Evolutionary conservation across 371 early-diverging fungal species (phyloP).

Genomic region (Thermomucor indicae-seudaticae): DNA sequence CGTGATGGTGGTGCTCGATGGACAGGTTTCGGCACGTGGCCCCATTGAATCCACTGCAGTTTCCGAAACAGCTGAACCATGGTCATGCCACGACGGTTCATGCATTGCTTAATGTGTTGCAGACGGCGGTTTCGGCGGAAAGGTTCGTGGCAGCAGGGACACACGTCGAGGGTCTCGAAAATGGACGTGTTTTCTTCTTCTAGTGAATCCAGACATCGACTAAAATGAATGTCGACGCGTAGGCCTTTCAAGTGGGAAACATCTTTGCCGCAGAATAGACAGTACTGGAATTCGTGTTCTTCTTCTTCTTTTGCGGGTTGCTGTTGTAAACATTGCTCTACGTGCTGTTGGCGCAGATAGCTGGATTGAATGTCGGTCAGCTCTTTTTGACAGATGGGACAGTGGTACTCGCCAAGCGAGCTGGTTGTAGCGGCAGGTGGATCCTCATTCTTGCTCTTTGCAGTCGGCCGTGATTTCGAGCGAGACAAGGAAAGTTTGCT

Average conservation of each 20-base stretch:
- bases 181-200: constrained; percentile 13
- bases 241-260: constrained; percentile 8
- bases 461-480: no score
- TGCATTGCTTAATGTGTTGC: constrained; percentile 22
- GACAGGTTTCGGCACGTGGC: constrained; percentile 11
- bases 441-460: no score
- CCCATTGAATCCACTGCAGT: constrained; percentile 32
- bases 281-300: constrained; percentile 15
- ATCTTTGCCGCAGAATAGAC: constrained; percentile 32
- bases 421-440: no score
- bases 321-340: constrained; percentile 19
- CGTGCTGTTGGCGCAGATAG: constrained; percentile 26
- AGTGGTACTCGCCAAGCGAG: constrained; percentile 5
- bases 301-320: neutral
- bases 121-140: constrained; percentile 11
- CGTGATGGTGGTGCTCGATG: neutral
- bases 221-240: constrained; percentile 20
- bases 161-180: constrained; percentile 14
- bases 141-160: constrained; percentile 28
- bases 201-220: constrained; percentile 23
- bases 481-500: no score
- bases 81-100: constrained; percentile 7
- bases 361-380: constrained; percentile 14
- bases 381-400: constrained; percentile 24
- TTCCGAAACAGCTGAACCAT: constrained; percentile 15